Evolutionary conservation across 2,329 filamentous ascomycete species (phyloP), one percentile per base, ranked within the genome.

Genomic region (Cladosporium sp.): DNA sequence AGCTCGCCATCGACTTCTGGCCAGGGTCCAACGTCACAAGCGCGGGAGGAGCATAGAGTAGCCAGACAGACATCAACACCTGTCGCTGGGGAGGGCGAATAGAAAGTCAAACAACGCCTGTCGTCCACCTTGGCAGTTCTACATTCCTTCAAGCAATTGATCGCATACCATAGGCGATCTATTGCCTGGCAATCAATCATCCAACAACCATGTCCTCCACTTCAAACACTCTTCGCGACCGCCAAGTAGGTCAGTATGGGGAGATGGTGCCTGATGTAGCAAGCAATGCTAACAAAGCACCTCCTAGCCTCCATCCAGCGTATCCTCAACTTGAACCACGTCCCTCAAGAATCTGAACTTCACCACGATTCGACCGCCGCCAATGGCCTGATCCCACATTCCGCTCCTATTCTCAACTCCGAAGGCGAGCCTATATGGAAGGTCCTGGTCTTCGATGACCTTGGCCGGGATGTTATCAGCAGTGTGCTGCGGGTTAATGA

Each of bases 381-480:
- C 27, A 84, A 84, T 62, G 84, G 83, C 43, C 70, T 85, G 8
- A 73, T 85, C 49, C 78, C 84, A 49, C 80, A 85, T 18, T 79
- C 84, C 32, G 84, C 84, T n/a, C 85, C 88, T 13, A 86, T 96
- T 47, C 74, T 95, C 54, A 90, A 90, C 59, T 79, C 88, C 40
- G 85, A 94, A 60, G 90, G 91, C 55, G 88, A 95, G 62, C 91
- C 92, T 1, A 91, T 96, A 72, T 97, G 92, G 92, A 97, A 97
- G 69, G 88, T 97, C 6, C 76, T 98, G 46, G 89, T 98, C 8
- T 97, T 98, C 66, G 94, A 98, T 69, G 86, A 92, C 59, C 72
- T 85, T 60, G 93, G 92, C 41, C 80, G 91, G 67, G 91, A 97
- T 79, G 88, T 98, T 52, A 96, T 98, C 63, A 96, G 90, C 73